A percentile compares a stretch with the other conserved stretches of the same genome.
These are phyloP conservation scores for Fusarium sp. DNA, from an alignment of 2,329 filamentous ascomycete genomes.

Conservation along the genomic window DNA sequence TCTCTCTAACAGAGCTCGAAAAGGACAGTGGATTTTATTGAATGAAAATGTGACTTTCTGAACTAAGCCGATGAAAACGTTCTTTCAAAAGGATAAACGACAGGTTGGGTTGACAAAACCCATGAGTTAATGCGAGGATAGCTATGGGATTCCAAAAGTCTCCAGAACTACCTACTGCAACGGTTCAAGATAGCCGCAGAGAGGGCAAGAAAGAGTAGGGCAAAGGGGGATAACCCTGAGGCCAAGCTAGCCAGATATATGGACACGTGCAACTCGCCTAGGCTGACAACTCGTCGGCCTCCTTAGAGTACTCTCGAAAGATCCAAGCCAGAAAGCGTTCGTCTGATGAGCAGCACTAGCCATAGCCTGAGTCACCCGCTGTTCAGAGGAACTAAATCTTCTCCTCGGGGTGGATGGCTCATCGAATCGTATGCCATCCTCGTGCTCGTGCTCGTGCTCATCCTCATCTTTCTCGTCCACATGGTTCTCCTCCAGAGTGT, in stretches of 20 bases:
- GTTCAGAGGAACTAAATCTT: background rate
- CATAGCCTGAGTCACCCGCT: background rate
- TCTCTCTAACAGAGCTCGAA: background rate
- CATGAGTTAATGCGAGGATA: too few species aligned
- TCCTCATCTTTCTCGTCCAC: too few species aligned
- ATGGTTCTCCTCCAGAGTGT: too few species aligned
- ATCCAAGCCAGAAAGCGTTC: background rate
- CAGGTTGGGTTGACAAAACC: too few species aligned
- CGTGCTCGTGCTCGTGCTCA: too few species aligned
- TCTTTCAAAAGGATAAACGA: background rate
- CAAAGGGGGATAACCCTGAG: rapidly evolving
- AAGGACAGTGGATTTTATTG: background rate
- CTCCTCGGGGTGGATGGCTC: background rate
- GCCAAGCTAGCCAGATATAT: background rate
- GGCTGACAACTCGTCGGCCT: background rate
- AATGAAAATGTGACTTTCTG: rapidly evolving
- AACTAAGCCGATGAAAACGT: rapidly evolving
- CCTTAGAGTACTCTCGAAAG: background rate
- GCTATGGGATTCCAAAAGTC: background rate
- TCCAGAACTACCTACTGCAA: background rate
- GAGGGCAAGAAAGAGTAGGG: rapidly evolving
- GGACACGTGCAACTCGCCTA: background rate
- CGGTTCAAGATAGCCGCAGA: too few species aligned
- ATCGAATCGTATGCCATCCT: background rate
- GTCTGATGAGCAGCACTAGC: background rate